phyloP scores from a whole-genome alignment of 495 filamentous ascomycete genomes.

The Penicillium bialowiezense region DNA sequence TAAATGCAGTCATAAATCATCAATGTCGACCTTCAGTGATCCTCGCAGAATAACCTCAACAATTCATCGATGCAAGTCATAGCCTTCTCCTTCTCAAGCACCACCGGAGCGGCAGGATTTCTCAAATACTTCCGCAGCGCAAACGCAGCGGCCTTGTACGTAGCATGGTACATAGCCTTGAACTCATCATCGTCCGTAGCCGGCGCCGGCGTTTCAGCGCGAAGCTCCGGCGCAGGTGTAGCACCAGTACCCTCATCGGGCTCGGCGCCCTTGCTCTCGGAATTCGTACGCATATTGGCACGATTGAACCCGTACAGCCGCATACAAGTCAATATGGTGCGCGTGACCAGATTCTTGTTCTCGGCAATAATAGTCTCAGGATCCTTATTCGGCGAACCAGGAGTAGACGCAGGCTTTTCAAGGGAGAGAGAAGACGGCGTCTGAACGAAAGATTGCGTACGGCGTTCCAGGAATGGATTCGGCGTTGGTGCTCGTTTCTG shows the following conservation, averaged over 20 bases:
- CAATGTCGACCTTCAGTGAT: constrained; percentile 27
- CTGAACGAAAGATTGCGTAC: constrained; percentile 4
- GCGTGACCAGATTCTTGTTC: constrained; percentile 42
- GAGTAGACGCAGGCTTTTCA: constrained; percentile 9
- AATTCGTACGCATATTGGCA: constrained; percentile 23
- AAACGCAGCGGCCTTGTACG: constrained; percentile 58
- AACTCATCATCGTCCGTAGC: constrained; percentile 55
- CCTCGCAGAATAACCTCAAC: constrained; percentile 44
- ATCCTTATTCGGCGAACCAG: constrained; percentile 25
- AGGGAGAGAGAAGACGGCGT: constrained; percentile 17
- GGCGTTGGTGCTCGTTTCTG: constrained; percentile 26
- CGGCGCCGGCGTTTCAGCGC: constrained; percentile 22
- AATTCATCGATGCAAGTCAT: constrained; percentile 48
- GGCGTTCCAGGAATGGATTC: constrained; percentile 28
- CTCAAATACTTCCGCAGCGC: constrained; percentile 52
- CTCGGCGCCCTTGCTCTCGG: constrained; percentile 17
- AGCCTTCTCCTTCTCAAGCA: constrained; percentile 41
- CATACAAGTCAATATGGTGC: constrained; percentile 60
- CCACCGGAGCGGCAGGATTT: constrained; percentile 16
- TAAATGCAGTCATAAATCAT: constrained; percentile 14
- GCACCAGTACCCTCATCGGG: constrained; percentile 10
- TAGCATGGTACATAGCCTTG: constrained; percentile 64
- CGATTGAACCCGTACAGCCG: constrained; percentile 60
- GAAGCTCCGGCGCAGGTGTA: constrained; percentile 14
- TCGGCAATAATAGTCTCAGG: constrained; percentile 37